phyloP scores from a whole-genome alignment of 495 filamentous ascomycete species.

The Penicillium steckii region DNA sequence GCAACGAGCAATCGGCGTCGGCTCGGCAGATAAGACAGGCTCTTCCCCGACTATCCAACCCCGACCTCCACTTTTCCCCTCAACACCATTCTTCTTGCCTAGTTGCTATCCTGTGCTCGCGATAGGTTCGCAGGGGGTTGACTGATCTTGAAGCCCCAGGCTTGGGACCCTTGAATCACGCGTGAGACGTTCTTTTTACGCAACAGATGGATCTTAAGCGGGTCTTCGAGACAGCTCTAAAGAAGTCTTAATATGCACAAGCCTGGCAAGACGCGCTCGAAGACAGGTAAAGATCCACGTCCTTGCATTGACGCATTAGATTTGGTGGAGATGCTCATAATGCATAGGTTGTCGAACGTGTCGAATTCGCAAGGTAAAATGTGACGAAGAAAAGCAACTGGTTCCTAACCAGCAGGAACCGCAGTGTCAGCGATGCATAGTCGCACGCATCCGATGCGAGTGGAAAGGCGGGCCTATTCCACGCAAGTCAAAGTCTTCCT shows the following conservation, averaged over 20 bases:
- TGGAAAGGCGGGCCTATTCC: conserved; percentile 33
- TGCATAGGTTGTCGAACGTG: conserved; percentile 34
- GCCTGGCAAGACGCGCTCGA: conserved; percentile 30
- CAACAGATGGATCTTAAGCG: conserved; percentile 8
- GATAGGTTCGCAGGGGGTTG: conserved; percentile 1
- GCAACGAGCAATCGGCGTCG: conserved; percentile 15
- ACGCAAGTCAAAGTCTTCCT: conserved; percentile 10
- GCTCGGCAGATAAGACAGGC: conserved; percentile 13
- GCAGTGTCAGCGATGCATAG: conserved; percentile 29
- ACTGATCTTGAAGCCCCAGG: conserved; percentile 6
- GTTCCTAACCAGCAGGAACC: conserved; percentile 26
- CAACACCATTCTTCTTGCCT: background rate
- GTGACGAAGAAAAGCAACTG: conserved; percentile 31
- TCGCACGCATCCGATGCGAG: conserved; percentile 29
- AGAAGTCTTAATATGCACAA: conserved; percentile 19
- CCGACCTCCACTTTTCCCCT: conserved; percentile 11
- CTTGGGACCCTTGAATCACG: background rate
- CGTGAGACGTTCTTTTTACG: background rate
- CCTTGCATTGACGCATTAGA: background rate
- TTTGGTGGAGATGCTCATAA: background rate
- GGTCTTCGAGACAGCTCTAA: background rate
- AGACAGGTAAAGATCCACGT: conserved; percentile 32
- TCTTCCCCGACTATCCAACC: no score
- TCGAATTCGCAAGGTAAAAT: conserved; percentile 36
- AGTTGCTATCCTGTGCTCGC: background rate